phyloP scores from a whole-genome alignment of 441 rosid genomes.

The Pelargonium cotyledonis region DNA sequence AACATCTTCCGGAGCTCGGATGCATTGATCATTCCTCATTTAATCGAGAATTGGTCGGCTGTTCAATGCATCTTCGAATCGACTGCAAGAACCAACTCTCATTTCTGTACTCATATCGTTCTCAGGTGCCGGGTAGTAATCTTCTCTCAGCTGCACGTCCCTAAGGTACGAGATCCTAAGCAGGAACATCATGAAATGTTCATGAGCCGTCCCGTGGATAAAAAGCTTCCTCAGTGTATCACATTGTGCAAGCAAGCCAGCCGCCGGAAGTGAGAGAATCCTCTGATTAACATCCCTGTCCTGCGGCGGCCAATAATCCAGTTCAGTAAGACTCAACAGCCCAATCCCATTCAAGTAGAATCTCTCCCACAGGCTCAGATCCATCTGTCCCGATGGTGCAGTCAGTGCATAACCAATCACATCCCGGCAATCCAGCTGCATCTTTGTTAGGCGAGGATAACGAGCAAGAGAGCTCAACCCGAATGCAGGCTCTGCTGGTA shows the following conservation, averaged over 20 bases:
- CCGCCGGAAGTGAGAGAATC: conserved; percentile 68
- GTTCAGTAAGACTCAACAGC: conserved; percentile 49
- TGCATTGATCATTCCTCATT: background rate
- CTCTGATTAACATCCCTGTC: conserved; percentile 87
- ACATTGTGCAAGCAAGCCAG: conserved; percentile 57
- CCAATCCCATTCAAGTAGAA: conserved; percentile 66
- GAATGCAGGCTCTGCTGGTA: conserved; percentile 43
- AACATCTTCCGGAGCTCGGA: too few species aligned
- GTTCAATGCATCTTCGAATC: conserved; percentile 73
- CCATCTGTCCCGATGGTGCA: conserved; percentile 81
- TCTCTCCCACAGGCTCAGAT: conserved; percentile 89
- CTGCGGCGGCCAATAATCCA: conserved; percentile 91
- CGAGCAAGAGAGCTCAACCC: conserved; percentile 58
- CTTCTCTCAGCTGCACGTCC: conserved; percentile 84
- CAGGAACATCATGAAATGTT: conserved; percentile 83
- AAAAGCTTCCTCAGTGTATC: conserved; percentile 63
- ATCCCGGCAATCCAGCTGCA: conserved; percentile 74
- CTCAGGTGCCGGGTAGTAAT: conserved; percentile 90
- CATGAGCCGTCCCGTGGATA: conserved; percentile 86
- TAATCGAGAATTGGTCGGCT: conserved; percentile 50
- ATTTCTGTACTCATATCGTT: conserved; percentile 78
- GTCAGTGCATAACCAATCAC: conserved; percentile 65
- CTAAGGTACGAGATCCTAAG: conserved; percentile 49
- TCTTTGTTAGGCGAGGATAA: conserved; percentile 64
- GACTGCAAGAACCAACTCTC: conserved; percentile 70